phyloP scores from a whole-genome alignment of 495 filamentous ascomycete genomes.

The Glonium stellatum region DNA sequence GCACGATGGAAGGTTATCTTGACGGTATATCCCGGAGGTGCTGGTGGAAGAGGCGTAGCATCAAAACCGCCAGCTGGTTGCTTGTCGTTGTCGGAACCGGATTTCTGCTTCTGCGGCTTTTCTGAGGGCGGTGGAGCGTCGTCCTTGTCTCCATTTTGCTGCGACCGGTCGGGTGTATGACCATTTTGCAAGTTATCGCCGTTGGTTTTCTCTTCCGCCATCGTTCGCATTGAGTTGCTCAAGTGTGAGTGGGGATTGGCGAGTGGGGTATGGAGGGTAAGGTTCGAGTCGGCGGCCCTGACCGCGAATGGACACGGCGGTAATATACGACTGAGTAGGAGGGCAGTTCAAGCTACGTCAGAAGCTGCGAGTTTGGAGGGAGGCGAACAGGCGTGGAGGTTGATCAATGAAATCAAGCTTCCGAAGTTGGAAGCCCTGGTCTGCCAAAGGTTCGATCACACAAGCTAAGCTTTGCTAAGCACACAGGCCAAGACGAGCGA shows the following conservation, averaged over 20 bases:
- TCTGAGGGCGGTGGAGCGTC: not conserved
- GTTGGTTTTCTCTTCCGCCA: not conserved
- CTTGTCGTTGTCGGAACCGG: constrained; percentile 23
- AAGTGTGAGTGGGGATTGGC: not conserved
- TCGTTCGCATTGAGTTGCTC: not conserved
- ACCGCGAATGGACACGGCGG: no score
- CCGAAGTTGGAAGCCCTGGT: no score
- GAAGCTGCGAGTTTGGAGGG: not conserved
- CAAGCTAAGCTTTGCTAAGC: no score
- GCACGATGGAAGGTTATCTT: constrained; percentile 80
- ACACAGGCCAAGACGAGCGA: no score
- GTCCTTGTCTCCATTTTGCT: not conserved
- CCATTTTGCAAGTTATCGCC: not conserved
- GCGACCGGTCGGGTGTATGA: not conserved
- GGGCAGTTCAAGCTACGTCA: no score
- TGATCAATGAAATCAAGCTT: not conserved
- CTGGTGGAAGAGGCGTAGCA: constrained; percentile 63
- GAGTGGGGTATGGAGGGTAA: not conserved
- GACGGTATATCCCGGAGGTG: constrained; percentile 70
- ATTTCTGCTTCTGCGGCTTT: constrained; percentile 4
- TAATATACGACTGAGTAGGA: not conserved
- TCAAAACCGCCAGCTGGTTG: constrained; percentile 75
- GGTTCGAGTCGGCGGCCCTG: no score
- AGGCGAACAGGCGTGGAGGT: not conserved
- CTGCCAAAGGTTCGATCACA: no score